These are phyloP conservation scores for Hydrangea macrophylla DNA, from an alignment of 148 eudicot genomes.

Conservation along the genomic window DNA sequence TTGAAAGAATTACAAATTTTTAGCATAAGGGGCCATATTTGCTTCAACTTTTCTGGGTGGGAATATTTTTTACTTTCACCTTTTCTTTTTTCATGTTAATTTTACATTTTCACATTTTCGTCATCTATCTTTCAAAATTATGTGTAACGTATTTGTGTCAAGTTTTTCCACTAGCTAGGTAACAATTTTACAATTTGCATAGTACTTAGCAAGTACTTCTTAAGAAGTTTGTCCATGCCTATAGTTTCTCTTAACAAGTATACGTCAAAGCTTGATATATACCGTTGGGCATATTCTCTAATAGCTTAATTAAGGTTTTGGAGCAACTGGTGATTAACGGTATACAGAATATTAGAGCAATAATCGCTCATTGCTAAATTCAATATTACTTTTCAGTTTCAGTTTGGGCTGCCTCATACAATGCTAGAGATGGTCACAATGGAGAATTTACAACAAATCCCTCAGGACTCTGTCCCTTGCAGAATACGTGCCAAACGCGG, in stretches of 20 bases:
- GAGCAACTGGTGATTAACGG: too few relatives aligned
- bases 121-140: background rate
- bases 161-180: background rate
- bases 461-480: slow-evolving; percentile 66
- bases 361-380: background rate
- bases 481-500: slow-evolving; percentile 82
- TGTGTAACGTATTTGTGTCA: background rate
- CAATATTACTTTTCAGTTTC: slow-evolving; percentile 23
- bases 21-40: background rate
- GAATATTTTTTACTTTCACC: background rate
- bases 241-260: background rate
- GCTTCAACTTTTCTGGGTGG: background rate
- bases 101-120: background rate
- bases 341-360: background rate
- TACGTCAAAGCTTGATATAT: too few relatives aligned
- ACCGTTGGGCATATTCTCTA: too few relatives aligned
- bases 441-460: slow-evolving; percentile 47
- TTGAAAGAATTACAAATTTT: background rate
- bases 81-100: background rate
- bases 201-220: background rate
- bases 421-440: slow-evolving; percentile 50
- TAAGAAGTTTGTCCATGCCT: background rate
- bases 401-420: slow-evolving; percentile 35
- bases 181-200: background rate
- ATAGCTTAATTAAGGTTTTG: too few relatives aligned